Percentiles rank a stretch among this genome's conserved stretches.
These are phyloP conservation scores for Clarireedia monteithiana DNA, from an alignment of 2,329 filamentous ascomycete genomes.

Conservation along the genomic window DNA sequence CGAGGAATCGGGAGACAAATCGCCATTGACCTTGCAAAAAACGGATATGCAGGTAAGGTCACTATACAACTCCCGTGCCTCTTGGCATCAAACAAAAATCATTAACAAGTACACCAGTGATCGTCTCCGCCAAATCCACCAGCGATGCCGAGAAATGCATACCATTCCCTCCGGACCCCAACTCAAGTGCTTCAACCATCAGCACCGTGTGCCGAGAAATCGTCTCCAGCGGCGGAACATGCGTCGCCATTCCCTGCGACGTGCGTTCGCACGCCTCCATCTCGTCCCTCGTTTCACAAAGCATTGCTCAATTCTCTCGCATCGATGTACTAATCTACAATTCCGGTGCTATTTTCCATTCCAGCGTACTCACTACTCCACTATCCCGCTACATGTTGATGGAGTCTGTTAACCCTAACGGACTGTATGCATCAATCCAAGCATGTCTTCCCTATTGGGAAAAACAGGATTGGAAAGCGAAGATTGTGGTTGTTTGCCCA, in stretches of 20 bases:
- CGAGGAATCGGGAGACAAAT: slow-evolving; percentile 71
- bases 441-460: slow-evolving; percentile 60
- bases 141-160: slow-evolving; percentile 49
- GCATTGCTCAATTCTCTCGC: slow-evolving; percentile 32
- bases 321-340: slow-evolving; percentile 78
- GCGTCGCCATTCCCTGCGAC: slow-evolving; percentile 63
- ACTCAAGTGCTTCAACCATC: slow-evolving; percentile 69
- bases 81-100: neutral
- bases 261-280: slow-evolving; percentile 55
- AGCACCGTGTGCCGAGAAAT: slow-evolving; percentile 74
- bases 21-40: slow-evolving; percentile 65
- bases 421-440: slow-evolving; percentile 66
- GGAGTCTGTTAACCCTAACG: slow-evolving; percentile 68
- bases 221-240: slow-evolving; percentile 50
- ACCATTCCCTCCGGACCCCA: slow-evolving; percentile 70
- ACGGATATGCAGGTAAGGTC: slow-evolving; percentile 57
- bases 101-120: slow-evolving; percentile 26
- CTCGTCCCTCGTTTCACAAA: slow-evolving; percentile 47
- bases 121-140: slow-evolving; percentile 68
- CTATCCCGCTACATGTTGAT: slow-evolving; percentile 71
- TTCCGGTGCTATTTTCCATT: slow-evolving; percentile 80
- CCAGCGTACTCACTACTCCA: slow-evolving; percentile 63
- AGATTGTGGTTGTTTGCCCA: slow-evolving; percentile 73
- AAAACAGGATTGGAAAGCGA: slow-evolving; percentile 43
- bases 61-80: neutral